These are phyloP conservation scores for Guyanaporus albipodus DNA, from an alignment of 768 basidiomycete genomes.

Conservation along the genomic window DNA sequence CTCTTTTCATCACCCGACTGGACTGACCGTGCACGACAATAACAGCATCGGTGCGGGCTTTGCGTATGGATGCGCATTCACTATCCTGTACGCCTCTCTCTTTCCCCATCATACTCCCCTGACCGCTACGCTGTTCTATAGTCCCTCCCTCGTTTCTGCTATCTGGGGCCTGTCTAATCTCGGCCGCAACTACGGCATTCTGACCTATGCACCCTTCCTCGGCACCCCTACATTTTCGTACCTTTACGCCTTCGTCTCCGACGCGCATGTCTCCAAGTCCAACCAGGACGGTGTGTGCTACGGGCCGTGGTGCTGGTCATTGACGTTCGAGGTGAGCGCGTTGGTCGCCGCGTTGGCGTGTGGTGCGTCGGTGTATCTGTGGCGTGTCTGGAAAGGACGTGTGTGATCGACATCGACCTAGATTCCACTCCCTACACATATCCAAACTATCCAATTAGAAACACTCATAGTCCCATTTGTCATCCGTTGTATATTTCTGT, in stretches of 20 bases:
- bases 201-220: constrained; percentile 71
- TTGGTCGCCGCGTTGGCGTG: constrained; percentile 44
- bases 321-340: constrained; percentile 57
- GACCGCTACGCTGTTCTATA: constrained; percentile 1
- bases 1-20: background rate
- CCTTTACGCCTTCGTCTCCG: constrained; percentile 68
- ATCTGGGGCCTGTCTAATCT: constrained; percentile 69
- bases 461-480: too few species aligned
- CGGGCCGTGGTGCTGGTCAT: constrained; percentile 60
- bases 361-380: constrained; percentile 45
- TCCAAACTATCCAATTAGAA: too few species aligned
- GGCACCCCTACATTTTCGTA: constrained; percentile 78
- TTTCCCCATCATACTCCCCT: background rate
- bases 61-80: constrained; percentile 69
- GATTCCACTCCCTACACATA: too few species aligned
- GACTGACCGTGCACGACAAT: constrained; percentile 1
- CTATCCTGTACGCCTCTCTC: constrained; percentile 53
- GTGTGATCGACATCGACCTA: too few species aligned
- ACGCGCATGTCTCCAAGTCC: constrained; percentile 37
- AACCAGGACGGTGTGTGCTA: constrained; percentile 38
- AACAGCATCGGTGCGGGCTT: constrained; percentile 60
- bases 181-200: constrained; percentile 72
- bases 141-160: constrained; percentile 63
- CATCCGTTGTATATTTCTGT: too few species aligned
- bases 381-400: constrained; percentile 59